A percentile compares a stretch with the other conserved stretches of the same genome.
phyloP scores from a whole-genome alignment of 495 filamentous ascomycete species.

The Lophiostoma macrostomum region DNA sequence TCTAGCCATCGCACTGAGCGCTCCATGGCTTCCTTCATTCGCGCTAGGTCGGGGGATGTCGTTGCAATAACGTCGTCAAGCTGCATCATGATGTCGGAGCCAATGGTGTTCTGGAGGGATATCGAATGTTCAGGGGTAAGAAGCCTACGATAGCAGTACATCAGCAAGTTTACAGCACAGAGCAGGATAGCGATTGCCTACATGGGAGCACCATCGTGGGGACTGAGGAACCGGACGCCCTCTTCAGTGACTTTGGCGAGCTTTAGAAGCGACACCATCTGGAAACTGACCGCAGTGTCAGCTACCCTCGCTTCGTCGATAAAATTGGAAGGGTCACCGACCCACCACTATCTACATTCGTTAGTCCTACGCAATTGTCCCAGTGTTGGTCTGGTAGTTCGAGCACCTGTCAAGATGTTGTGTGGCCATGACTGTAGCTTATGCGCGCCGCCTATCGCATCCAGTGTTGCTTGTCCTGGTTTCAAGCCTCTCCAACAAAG shows the following conservation, averaged over 20 bases:
- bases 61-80: constrained; percentile 96
- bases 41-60: constrained; percentile 78
- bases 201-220: constrained; percentile 96
- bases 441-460: constrained; percentile 86
- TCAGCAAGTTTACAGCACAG: neutral
- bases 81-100: constrained; percentile 99
- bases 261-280: constrained; percentile 97
- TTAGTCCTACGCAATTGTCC: constrained; percentile 16
- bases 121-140: constrained; percentile 98
- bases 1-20: constrained; percentile 98
- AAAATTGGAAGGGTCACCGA: constrained; percentile 48
- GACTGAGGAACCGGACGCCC: constrained; percentile 89
- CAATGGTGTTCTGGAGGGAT: constrained; percentile 91
- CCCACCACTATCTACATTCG: constrained; percentile 79
- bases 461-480: constrained; percentile 83
- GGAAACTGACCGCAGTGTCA: constrained; percentile 63
- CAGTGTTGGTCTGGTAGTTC: neutral
- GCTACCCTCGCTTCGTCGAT: constrained; percentile 10
- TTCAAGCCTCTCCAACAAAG: constrained; percentile 62
- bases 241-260: constrained; percentile 92
- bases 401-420: constrained; percentile 76
- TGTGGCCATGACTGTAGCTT: constrained; percentile 91
- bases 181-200: constrained; percentile 22
- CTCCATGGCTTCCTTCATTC: constrained; percentile 94
- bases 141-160: no score